Evolutionary conservation across 2,329 filamentous ascomycete species (phyloP).

Genomic region (Ilyonectria mors-panacis): DNA sequence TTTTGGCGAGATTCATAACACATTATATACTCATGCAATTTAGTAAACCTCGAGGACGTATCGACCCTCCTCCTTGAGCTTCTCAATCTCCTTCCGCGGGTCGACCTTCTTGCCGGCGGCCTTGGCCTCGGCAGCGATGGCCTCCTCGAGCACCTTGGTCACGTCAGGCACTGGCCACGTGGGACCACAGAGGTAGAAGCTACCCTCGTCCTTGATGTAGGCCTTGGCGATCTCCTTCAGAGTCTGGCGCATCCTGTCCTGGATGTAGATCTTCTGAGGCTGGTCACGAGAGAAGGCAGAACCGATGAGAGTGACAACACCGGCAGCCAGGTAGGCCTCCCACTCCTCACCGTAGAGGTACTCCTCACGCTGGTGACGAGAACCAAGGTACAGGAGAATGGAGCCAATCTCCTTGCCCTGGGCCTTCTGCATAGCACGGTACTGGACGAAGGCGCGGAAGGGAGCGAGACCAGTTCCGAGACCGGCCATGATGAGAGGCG

Average conservation of each 20-base stretch:
- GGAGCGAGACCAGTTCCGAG: conserved; percentile 97
- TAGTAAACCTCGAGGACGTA: conserved; percentile 99
- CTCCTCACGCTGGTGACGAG: conserved; percentile 96
- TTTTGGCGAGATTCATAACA: conserved; percentile 37
- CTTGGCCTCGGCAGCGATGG: conserved; percentile 83
- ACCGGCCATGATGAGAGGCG: conserved; percentile 98
- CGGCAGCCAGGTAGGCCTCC: conserved; percentile 97
- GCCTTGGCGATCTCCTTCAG: conserved; percentile 86
- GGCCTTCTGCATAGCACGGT: conserved; percentile 98
- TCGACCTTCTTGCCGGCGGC: conserved; percentile 84
- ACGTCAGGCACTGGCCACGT: conserved; percentile 99
- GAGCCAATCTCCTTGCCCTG: conserved; percentile 95
- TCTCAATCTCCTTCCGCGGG: conserved; percentile 91
- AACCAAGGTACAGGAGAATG: conserved; percentile 96
- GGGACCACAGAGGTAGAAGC: conserved; percentile 97
- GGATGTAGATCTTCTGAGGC: conserved; percentile 99
- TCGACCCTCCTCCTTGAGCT: conserved; percentile 92
- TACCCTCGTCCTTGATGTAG: conserved; percentile 89
- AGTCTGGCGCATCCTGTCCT: conserved; percentile 96
- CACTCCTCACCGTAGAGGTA: conserved; percentile 99
- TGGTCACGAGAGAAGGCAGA: conserved; percentile 97
- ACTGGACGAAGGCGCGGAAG: conserved; percentile 99
- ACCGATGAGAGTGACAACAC: conserved; percentile 94
- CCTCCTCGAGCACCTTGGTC: conserved; percentile 93
- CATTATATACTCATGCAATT: conserved; percentile 20